A percentile compares a stretch with the other conserved stretches of the same genome.
Evolutionary conservation across 2,329 filamentous ascomycete genomes (phyloP).

Genomic region (Calcarisporium arbuscula): DNA sequence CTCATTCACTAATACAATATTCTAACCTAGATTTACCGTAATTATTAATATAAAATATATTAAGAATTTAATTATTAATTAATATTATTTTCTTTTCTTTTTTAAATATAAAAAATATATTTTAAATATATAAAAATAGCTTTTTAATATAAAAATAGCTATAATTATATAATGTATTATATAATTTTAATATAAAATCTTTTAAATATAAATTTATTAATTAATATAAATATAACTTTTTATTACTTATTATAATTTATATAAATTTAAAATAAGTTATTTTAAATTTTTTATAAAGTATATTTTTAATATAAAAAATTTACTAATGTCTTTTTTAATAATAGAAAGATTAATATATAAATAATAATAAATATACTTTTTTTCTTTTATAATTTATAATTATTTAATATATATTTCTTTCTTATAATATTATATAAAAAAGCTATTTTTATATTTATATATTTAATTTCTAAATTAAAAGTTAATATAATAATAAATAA

Average conservation of each 20-base stretch:
- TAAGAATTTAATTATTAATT: slow-evolving; percentile 4
- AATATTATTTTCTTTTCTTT: too few relatives aligned
- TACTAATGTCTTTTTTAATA: not conserved
- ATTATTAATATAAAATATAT: slow-evolving; percentile 7
- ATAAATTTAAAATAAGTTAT: not conserved
- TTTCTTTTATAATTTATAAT: slow-evolving; percentile 1
- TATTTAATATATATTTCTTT: slow-evolving; percentile 3
- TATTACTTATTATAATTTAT: not conserved
- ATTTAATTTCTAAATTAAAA: not conserved
- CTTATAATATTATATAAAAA: not conserved
- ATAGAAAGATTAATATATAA: slow-evolving; percentile 1
- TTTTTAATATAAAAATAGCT: not conserved
- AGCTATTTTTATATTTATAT: not conserved
- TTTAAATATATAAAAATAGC: not conserved
- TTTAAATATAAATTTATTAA: slow-evolving; percentile 1
- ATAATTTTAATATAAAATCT: slow-evolving; percentile 1
- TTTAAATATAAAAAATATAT: too few relatives aligned
- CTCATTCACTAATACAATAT: too few relatives aligned
- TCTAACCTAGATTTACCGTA: too few relatives aligned
- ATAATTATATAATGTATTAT: slow-evolving; percentile 5
- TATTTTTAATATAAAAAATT: not conserved
- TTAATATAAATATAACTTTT: not conserved
- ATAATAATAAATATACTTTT: slow-evolving; percentile 7
- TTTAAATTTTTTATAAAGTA: not conserved
- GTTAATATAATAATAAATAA: not conserved